A percentile compares a stretch with the other conserved stretches of the same genome.
Conservation (phyloP, 768 basidiomycete genomes). For the Lactifluus hygrophoroides region DNA sequence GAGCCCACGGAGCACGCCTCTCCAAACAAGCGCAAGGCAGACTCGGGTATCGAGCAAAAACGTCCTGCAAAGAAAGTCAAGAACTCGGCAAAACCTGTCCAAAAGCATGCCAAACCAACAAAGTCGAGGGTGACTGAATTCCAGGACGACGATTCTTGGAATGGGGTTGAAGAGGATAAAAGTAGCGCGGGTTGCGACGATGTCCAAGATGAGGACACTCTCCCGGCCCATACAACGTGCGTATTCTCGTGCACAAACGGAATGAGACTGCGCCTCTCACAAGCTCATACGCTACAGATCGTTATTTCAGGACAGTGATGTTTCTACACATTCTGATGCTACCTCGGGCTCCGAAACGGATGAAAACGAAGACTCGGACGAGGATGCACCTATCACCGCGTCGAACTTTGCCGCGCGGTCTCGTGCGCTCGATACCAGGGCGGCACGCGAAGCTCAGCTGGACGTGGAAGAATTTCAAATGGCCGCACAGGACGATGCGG, state of each 20-base stretch:
- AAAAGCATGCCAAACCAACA: slow-evolving; percentile 10
- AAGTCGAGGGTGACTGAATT: slow-evolving; percentile 19
- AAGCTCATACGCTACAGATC: slow-evolving; percentile 27
- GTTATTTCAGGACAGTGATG: slow-evolving; percentile 41
- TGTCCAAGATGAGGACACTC: slow-evolving; percentile 40
- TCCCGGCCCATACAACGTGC: slow-evolving; percentile 38
- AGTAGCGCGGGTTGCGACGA: slow-evolving; percentile 53
- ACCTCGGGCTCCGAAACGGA: slow-evolving; percentile 34
- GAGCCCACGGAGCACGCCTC: slow-evolving; percentile 33
- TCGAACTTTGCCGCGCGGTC: slow-evolving; percentile 79
- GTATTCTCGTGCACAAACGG: neutral
- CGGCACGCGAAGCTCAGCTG: slow-evolving; percentile 57
- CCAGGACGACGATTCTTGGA: slow-evolving; percentile 22
- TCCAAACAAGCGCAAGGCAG: slow-evolving; percentile 64
- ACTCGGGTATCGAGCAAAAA: slow-evolving; percentile 26
- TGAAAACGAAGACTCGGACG: slow-evolving; percentile 33
- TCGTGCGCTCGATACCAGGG: slow-evolving; percentile 62
- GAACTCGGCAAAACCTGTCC: slow-evolving; percentile 18
- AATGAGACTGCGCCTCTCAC: neutral
- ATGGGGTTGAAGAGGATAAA: slow-evolving; percentile 27
- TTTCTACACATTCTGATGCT: slow-evolving; percentile 35
- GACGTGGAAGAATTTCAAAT: slow-evolving; percentile 58
- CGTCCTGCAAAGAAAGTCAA: slow-evolving; percentile 33
- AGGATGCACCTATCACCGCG: slow-evolving; percentile 53
- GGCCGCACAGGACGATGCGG: slow-evolving; percentile 33